Evolutionary conservation across 1,284 basidiomycete species (phyloP).

Genomic region (Tausonia pullulans): DNA sequence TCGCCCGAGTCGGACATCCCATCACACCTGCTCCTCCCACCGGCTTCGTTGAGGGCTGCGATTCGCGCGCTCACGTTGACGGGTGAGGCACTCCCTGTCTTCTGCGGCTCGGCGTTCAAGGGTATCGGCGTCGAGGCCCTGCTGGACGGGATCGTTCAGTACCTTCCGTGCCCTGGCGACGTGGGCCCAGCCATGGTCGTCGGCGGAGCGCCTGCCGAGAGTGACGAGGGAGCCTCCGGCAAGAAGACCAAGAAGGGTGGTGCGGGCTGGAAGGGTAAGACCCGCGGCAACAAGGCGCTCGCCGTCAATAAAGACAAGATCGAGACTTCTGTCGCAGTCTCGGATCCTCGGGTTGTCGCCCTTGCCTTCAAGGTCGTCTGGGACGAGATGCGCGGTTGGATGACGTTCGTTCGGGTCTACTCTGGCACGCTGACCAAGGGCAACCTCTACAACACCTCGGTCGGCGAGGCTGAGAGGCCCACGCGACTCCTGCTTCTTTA

Average conservation of each 20-base stretch:
- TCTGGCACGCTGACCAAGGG: constrained; percentile 63
- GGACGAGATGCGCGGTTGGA: constrained; percentile 74
- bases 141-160: constrained; percentile 66
- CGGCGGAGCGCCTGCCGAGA: not conserved
- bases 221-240: not conserved
- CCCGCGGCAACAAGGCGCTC: constrained; percentile 36
- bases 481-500: constrained; percentile 71
- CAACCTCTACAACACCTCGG: constrained; percentile 53
- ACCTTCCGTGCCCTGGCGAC: constrained; percentile 68
- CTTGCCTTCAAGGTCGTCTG: constrained; percentile 83
- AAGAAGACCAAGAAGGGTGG: constrained; percentile 16
- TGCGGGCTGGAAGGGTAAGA: constrained; percentile 25
- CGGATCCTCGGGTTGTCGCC: constrained; percentile 38
- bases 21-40: constrained; percentile 50
- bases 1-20: constrained; percentile 40
- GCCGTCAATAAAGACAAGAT: constrained; percentile 13
- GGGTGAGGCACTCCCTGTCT: constrained; percentile 59
- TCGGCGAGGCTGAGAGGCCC: constrained; percentile 57
- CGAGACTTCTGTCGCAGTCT: constrained; percentile 4
- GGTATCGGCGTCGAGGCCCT: constrained; percentile 70
- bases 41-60: constrained; percentile 46
- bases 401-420: constrained; percentile 82
- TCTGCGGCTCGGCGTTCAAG: constrained; percentile 72
- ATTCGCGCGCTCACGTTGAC: constrained; percentile 56
- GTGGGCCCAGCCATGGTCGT: constrained; percentile 27